Base-by-base conservation (phyloP, 306 rosid species). In the Argentina anserina region DNA sequence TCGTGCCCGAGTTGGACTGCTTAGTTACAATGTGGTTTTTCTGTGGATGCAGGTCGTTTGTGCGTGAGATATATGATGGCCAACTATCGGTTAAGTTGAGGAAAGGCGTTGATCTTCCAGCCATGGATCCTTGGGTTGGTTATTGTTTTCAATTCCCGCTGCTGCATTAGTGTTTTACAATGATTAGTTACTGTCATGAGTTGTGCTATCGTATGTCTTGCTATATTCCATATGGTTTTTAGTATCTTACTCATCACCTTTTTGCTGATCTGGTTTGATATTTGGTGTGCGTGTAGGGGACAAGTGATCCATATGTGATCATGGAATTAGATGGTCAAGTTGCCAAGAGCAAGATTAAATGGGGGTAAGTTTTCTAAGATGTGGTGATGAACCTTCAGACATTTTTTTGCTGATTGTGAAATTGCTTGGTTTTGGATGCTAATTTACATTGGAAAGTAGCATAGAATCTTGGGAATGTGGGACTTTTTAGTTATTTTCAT, bases 91-190 rank as follows among this genome's bases (percentile, higher is more conserved):
- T 93, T 62, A 93, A 86, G 87, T 83, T 93, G 84, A 89, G 89
- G 80, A 88, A 89, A 78, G 98, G 98, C 40, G 29, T 84, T 73
- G 73, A 84, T 67, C 84, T 93, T 65, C 98, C 97, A 61, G 92
- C 92, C 72, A 93, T 91, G 97, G 97, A 93, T 80, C 97, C 84
- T 56, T 93, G 98, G 98, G 97, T 93, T 73, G 58, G 90, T 79
- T 73, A 13, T 63, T 69, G 47, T 69, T 46, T 42, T 52, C 67
- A 68, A 70, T 40, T n/a, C n/a, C 50, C 42, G 75, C 56, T 79
- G 49, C 36, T 40, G 31, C 40, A 31, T 69, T 63, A 50, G 56
- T 45, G 50, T 33, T 33, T 33, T 70, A 67, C 69, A 60, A 7
- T 76, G 71, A 52, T 50, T 74, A 78, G 17, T 67, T 65, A 29